Evolutionary conservation across 768 basidiomycete species (phyloP), one percentile per base, ranked within the genome.

Genomic region (Auricularia sp.): DNA sequence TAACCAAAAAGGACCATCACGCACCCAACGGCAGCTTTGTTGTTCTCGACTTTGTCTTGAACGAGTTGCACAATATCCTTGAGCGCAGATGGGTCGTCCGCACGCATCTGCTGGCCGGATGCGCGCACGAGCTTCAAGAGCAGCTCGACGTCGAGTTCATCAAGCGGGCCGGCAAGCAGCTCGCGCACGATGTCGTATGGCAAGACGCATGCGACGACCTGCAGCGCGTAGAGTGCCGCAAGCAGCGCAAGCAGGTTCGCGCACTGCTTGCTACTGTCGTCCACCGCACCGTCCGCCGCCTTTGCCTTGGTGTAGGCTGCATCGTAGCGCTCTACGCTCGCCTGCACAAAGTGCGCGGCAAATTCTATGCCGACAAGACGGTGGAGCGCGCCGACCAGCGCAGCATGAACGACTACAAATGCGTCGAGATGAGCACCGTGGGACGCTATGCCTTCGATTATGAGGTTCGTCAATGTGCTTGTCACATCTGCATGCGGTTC

Each of bases 201-300:
- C n/a, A 98, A 80, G 11, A 88, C 77, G 65, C 87, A 92, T 2
- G 92, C 92, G 63, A 98, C 83, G 29, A 98, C 92, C 76, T 94
- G 91, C 72, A 98, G 94, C 73, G 98, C 98, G 79, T 98, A 98
- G 21, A 99, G 78, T 72, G 98, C 94, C 2, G 93, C 90, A 24
- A 98, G 76, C 29, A 98, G 82, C 1, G 92, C 84, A 51, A 96
- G 81, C 39, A 99, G 76, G 73, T 99, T 98, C 10, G 89, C 86
- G 68, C 87, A 87, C 72, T 96, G 92, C 76, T 98, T 99, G 36
- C 93, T 91, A 4, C 77, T 79, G 8, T 71, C 67, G 18, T 71
- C 29, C 29, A 29, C 29, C 29, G 29, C 29, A 29, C 29, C 29
- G 29, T 29, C 29, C 29, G 29, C 29, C 29, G 29, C 29, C 29